phyloP scores from a whole-genome alignment of 2,329 filamentous ascomycete species.

The Periconia sp. region DNA sequence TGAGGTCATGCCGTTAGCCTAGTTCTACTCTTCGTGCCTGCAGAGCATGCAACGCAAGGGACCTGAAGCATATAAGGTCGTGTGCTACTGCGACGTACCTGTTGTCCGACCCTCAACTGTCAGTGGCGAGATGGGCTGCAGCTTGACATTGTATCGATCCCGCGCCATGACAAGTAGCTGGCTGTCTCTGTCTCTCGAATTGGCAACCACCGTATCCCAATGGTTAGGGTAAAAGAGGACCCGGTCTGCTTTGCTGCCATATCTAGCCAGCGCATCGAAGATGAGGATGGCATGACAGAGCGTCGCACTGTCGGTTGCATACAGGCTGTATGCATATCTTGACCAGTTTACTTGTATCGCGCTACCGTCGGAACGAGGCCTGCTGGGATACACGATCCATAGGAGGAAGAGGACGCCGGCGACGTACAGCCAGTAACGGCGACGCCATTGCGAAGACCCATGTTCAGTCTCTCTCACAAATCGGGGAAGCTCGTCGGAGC shows the following conservation, averaged over 20 bases:
- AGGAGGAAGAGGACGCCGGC: slow-evolving; percentile 32
- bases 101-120: slow-evolving; percentile 40
- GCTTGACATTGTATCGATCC: slow-evolving; percentile 56
- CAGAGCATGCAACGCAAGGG: slow-evolving; percentile 9
- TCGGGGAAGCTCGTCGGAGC: slow-evolving; percentile 43
- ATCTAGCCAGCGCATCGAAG: slow-evolving; percentile 50
- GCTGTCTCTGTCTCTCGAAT: slow-evolving; percentile 45
- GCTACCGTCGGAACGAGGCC: slow-evolving; percentile 10
- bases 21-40: slow-evolving; percentile 10
- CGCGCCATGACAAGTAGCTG: slow-evolving; percentile 57
- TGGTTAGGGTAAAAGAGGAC: slow-evolving; percentile 53
- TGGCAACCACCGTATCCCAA: slow-evolving; percentile 40
- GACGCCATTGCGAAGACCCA: slow-evolving; percentile 29
- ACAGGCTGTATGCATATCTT: slow-evolving; percentile 51
- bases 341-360: slow-evolving; percentile 42
- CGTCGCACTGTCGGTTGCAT: slow-evolving; percentile 50
- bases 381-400: slow-evolving; percentile 33
- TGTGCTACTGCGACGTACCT: slow-evolving; percentile 28
- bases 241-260: slow-evolving; percentile 53
- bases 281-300: slow-evolving; percentile 54
- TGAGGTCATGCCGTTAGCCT: slow-evolving; percentile 16
- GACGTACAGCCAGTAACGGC: slow-evolving; percentile 36
- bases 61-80: no score
- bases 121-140: slow-evolving; percentile 55
- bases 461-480: slow-evolving; percentile 24